Base-by-base conservation (phyloP, 768 basidiomycete genomes). In the Hortiboletus campestris region DNA sequence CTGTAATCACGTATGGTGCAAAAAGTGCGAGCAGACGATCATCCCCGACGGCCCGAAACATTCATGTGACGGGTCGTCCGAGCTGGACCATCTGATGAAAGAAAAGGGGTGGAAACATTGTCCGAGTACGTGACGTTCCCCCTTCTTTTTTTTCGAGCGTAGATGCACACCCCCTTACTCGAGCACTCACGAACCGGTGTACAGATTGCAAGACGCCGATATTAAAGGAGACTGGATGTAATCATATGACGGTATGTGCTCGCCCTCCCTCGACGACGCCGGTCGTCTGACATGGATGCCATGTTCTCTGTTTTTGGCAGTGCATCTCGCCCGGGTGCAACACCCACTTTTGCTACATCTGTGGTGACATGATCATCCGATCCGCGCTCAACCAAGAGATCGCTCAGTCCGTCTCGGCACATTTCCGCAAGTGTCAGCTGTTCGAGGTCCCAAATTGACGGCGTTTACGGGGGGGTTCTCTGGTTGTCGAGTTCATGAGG, bases 51-150 rank as follows among this genome's bases (percentile, higher is more conserved):
- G 73, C 7, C 75, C 74, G 13, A 69, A 72, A 51, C 82, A 85
- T 64, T 81, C 81, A 0, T 87, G 85, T 64, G 84, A 85, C 53
- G 83, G 82, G 5, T 73, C 80, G 13, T 73, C 74, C 2, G 85
- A 86, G 60, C 73, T 86, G 9, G 75, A 78, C 5, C 68, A 77
- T 48, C 55, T 84, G 42, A 82, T 85, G 80, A 64, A 70, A 36
- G 58, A 72, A 60, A 69, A 75, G n/a, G 84, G 84, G 7, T 87
- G 85, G 86, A 83, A 81, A 56, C 76, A 78, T 49, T 88, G 86
- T 64, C 83, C 86, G 56, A 82, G 85, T 74, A 60, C 47, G 75
- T 59, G 11, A n/a, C 13, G 10, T 12, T 22, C 16, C 28, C 7
- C 1, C 36, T n/a, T n/a, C 20, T 14, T 6, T 12, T 19, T 32